A percentile compares a stretch with the other conserved stretches of the same genome.
These are phyloP conservation scores for Parmelia sp. DNA, from an alignment of 495 filamentous ascomycete species.

Conservation along the genomic window DNA sequence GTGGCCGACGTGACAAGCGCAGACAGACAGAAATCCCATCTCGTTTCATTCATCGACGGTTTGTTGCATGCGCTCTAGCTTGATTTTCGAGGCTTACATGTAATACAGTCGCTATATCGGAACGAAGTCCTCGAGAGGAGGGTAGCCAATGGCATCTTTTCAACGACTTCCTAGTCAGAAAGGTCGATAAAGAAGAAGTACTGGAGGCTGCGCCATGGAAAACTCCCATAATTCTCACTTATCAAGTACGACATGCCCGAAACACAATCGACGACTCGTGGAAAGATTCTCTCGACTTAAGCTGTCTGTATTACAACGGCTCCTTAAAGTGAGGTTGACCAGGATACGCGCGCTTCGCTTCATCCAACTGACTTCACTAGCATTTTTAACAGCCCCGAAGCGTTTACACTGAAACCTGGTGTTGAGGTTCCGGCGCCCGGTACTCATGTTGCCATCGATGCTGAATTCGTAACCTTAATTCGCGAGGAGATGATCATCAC, in stretches of 20 bases:
- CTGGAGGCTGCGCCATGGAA: slow-evolving; percentile 86
- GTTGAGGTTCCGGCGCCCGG: slow-evolving; percentile 61
- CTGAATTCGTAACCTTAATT: slow-evolving; percentile 88
- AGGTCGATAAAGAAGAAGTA: slow-evolving; percentile 73
- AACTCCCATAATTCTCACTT: slow-evolving; percentile 76
- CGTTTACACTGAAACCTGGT: slow-evolving; percentile 51
- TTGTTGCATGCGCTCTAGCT: slow-evolving; percentile 5
- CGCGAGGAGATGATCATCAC: slow-evolving; percentile 90
- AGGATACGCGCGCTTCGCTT: background rate
- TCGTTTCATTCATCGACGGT: slow-evolving; percentile 86
- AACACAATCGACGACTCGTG: slow-evolving; percentile 76
- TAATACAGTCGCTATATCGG: slow-evolving; percentile 62
- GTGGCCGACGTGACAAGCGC: slow-evolving; percentile 82
- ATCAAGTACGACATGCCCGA: slow-evolving; percentile 68
- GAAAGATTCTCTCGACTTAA: slow-evolving; percentile 77
- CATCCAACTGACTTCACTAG: slow-evolving; percentile 6
- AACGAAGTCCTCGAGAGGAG: slow-evolving; percentile 40
- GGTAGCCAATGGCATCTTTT: slow-evolving; percentile 83
- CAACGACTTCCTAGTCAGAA: slow-evolving; percentile 90
- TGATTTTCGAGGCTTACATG: background rate
- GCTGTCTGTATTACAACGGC: slow-evolving; percentile 70
- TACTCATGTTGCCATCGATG: slow-evolving; percentile 82
- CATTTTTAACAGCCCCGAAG: slow-evolving; percentile 30
- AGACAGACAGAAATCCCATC: slow-evolving; percentile 77
- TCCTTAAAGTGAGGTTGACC: slow-evolving; percentile 51